phyloP scores from a whole-genome alignment of 163 green algal genomes.

The Prototheca wickerhamii region DNA sequence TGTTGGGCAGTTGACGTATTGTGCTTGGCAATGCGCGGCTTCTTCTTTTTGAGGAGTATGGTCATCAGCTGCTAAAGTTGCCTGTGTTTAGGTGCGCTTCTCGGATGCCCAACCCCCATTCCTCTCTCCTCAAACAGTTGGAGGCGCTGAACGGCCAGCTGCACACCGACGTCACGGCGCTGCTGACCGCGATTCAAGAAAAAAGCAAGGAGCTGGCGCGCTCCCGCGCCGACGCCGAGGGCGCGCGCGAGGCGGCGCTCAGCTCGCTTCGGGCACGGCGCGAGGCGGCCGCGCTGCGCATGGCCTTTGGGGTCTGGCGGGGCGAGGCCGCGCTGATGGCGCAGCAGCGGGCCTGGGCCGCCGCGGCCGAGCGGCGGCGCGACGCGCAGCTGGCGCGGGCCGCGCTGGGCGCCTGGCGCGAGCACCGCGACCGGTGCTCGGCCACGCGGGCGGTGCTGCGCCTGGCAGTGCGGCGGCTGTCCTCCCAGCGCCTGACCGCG shows the following conservation, averaged over 20 bases:
- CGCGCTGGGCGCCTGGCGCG: constrained; percentile 8
- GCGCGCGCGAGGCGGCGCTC: neutral
- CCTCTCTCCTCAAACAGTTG: neutral
- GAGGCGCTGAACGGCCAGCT: neutral
- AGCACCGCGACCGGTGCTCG: neutral
- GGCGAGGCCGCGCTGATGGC: neutral
- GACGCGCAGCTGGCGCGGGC: neutral
- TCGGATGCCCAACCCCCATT: neutral
- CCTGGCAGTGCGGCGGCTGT: neutral
- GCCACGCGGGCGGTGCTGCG: neutral
- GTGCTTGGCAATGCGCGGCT: neutral
- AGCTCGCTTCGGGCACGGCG: neutral
- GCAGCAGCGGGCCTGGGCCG: neutral
- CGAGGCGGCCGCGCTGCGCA: neutral
- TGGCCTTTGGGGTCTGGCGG: neutral
- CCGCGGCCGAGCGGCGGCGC: neutral
- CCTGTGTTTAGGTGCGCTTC: neutral
- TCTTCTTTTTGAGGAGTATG: neutral
- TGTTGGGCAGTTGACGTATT: neutral
- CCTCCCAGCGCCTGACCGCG: neutral
- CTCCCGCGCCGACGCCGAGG: neutral
- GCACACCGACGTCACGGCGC: neutral
- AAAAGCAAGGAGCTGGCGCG: neutral
- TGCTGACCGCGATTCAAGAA: neutral
- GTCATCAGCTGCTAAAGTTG: neutral